Evolutionary conservation across 805 yeast genomes (phyloP), one percentile per base, ranked within the genome.

Genomic region (Lipomyces mesembrius): DNA sequence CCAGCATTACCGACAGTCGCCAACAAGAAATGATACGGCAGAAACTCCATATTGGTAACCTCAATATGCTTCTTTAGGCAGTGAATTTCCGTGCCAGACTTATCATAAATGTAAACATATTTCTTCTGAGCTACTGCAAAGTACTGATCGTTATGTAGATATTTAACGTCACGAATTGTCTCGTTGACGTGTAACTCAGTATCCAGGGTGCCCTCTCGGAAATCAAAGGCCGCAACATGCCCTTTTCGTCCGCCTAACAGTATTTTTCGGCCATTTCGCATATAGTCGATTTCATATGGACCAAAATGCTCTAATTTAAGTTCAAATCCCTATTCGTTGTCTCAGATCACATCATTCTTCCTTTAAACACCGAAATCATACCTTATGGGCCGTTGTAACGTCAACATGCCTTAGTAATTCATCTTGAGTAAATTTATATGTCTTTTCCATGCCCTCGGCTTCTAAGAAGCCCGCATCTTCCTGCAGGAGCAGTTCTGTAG

Each of bases 41-140:
- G 82, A 75, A 91, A 95, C 70, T 93, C 96, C 74, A 95, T 80
- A 66, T 85, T 81, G 51, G 93, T 91, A 34, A 88, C 88, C 73
- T 93, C 98, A 35, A 92, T 82, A 77, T 95, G 99, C 75, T 91
- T 95, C 74, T 90, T 90, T 78, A 95, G 82, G 74, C 96, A 86
- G 79, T 95, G 99, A 67, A 95, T 80, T 82, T 95, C 99, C 62
- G 89, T 83, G 35, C 99, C 99, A 69, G 88, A 86, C 71, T 88
- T 88, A 78, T 95, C 97, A 77, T 95, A 95, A 49, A 95, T 90
- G 77, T 89, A 95, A 0, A 95, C 90, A 78, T 94, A 91, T 77
- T 92, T 93, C 79, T 92, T 93, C 79, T 95, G 99, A 1, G 99
- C 98, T 20, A 88, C 97, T 0, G 99, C 99, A 80, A 91, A 92